Percentiles rank a stretch among this genome's conserved stretches.
Conservation (phyloP, 1,284 basidiomycete species). For the Phellopilus nigrolimitatus region DNA sequence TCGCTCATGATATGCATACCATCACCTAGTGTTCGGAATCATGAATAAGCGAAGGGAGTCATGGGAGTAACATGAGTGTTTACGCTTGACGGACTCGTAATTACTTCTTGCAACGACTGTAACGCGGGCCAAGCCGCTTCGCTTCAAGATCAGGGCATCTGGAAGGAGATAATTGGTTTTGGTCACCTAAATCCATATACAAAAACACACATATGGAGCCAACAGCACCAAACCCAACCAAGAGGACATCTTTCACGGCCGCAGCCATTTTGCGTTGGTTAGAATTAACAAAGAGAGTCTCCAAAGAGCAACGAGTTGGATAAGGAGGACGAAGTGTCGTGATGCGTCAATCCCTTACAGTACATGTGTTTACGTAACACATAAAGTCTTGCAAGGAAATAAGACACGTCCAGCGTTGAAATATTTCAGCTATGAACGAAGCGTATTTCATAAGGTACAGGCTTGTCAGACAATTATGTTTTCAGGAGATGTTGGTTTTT, state of each 20-base stretch:
- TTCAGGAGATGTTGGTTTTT: too few relatives aligned
- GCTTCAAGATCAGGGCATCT: constrained; percentile 63
- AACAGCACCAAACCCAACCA: constrained; percentile 55
- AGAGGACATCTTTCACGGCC: constrained; percentile 41
- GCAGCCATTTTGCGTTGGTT: not conserved
- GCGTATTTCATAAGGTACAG: too few relatives aligned
- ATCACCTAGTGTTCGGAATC: constrained; percentile 30
- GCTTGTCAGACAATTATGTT: too few relatives aligned
- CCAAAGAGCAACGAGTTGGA: too few relatives aligned
- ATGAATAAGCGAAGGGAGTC: not conserved
- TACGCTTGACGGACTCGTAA: constrained; percentile 53
- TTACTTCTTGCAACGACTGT: constrained; percentile 75
- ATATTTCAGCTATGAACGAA: too few relatives aligned
- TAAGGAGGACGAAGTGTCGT: too few relatives aligned
- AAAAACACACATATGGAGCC: constrained; percentile 47
- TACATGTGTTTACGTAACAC: too few relatives aligned
- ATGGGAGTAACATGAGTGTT: constrained; percentile 3
- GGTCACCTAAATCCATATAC: not conserved
- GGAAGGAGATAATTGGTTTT: not conserved
- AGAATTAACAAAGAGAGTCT: too few relatives aligned
- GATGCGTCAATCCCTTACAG: too few relatives aligned
- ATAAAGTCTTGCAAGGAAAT: too few relatives aligned
- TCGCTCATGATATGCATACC: constrained; percentile 55
- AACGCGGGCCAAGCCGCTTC: constrained; percentile 57
- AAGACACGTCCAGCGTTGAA: too few relatives aligned